Conservation (phyloP, 179 eudicot genomes). For the Spinacia oleracea region DNA sequence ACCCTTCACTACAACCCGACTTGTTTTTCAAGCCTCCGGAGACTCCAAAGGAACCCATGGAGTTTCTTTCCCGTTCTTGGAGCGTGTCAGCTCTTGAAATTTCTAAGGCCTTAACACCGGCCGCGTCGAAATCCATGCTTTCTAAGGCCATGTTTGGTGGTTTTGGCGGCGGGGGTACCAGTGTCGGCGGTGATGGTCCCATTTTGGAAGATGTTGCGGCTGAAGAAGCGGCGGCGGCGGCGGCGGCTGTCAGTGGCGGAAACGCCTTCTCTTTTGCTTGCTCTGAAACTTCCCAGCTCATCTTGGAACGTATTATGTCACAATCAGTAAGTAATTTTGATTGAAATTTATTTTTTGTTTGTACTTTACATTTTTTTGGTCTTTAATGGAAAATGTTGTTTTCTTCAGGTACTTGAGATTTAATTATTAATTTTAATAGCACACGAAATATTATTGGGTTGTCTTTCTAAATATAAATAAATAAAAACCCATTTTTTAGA, state of each 20-base stretch:
- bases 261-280: constrained; percentile 80
- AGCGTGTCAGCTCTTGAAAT: constrained; percentile 71
- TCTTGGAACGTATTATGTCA: constrained; percentile 93
- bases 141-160: constrained; percentile 24
- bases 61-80: constrained; percentile 94
- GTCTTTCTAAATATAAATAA: too few relatives aligned
- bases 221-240: constrained; percentile 17
- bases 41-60: constrained; percentile 84
- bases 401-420: not conserved
- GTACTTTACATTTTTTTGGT: not conserved
- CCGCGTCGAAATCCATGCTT: constrained; percentile 29
- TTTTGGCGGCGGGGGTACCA: not conserved
- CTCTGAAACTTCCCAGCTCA: constrained; percentile 84
- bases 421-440: not conserved
- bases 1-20: constrained; percentile 19
- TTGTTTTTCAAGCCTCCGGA: constrained; percentile 63
- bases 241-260: constrained; percentile 43
- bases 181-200: constrained; percentile 13
- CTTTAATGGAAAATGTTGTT: not conserved
- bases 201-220: constrained; percentile 56
- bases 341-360: not conserved
- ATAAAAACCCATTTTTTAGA: too few relatives aligned
- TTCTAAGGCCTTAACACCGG: constrained; percentile 68
- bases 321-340: constrained; percentile 61
- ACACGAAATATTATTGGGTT: too few relatives aligned